Conservation (phyloP, 1,139 yeast genomes). For the Tardiomyces digboiensis region DNA sequence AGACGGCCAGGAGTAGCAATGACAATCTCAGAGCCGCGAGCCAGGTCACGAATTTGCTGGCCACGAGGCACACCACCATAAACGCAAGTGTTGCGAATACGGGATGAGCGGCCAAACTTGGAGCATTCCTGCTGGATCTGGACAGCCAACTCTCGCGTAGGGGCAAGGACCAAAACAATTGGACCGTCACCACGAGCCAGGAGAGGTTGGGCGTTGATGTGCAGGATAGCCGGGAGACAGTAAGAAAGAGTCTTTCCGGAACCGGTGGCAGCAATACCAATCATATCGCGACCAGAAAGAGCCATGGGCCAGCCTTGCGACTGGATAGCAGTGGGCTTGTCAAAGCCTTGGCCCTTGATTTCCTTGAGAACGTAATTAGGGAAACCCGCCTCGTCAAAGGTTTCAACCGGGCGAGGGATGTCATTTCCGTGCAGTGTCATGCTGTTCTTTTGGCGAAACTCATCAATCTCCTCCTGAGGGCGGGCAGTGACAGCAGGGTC, state of each 20-base stretch:
- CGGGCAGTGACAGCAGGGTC: slow-evolving; percentile 70
- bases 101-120: slow-evolving; percentile 84
- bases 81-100: slow-evolving; percentile 95
- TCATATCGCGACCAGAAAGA: slow-evolving; percentile 95
- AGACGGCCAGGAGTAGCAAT: slow-evolving; percentile 98
- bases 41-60: slow-evolving; percentile 89
- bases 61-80: slow-evolving; percentile 99
- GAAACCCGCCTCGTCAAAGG: slow-evolving; percentile 95
- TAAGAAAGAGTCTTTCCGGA: slow-evolving; percentile 97
- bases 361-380: slow-evolving; percentile 88
- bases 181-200: slow-evolving; percentile 96
- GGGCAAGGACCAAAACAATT: slow-evolving; percentile 89
- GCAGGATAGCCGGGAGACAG: slow-evolving; percentile 95
- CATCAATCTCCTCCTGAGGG: slow-evolving; percentile 57
- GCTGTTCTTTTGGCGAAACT: slow-evolving; percentile 73
- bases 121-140: slow-evolving; percentile 96
- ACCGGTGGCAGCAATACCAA: slow-evolving; percentile 98
- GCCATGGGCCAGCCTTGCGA: slow-evolving; percentile 99
- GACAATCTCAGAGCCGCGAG: slow-evolving; percentile 90
- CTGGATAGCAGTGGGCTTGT: slow-evolving; percentile 90
- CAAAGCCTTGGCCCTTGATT: slow-evolving; percentile 89
- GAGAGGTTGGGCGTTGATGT: slow-evolving; percentile 95
- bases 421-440: slow-evolving; percentile 80
- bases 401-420: slow-evolving; percentile 90
- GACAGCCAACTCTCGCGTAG: slow-evolving; percentile 98